Base-by-base conservation (phyloP, 2,329 filamentous ascomycete genomes). In the Lachnellula arida region DNA sequence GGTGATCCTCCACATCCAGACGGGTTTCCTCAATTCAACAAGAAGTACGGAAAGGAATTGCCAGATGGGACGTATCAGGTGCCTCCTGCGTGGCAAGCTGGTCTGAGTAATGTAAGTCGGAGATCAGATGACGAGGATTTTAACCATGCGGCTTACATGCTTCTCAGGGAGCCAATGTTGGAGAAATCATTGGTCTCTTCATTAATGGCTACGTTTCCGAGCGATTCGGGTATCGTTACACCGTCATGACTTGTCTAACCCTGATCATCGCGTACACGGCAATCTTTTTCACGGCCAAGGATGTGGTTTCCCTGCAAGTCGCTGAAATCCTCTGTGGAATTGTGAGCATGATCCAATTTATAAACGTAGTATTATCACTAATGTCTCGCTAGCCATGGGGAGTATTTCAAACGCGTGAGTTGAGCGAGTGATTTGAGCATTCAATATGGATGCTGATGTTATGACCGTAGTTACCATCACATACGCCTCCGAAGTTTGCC, bases 401-500 rank as follows among this genome's bases (percentile, higher is more conserved):
- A 47, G 70, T 75, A 11, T 76, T 75, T 61, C 71, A 73, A 57
- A 70, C 74, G 76, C 32, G 71, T 84, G 39, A 81, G 62, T 60
- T 19, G 12, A 37, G 34, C 8, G 5, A 7, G 42, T 32, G 14
- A 17, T n/a, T 2, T 6, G 15, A 23, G n/a, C 17, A 5, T 42
- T 7, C 8, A 4, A 40, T 8, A 39, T 42, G 7, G 5, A 23
- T 54, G 44, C 25, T 63, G 14, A 53, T 23, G 3, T 47, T 55
- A 2, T 15, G 22, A 5, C 25, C 53, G 3, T 46, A 64, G 61
- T 71, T 5, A 71, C 68, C 9, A 67, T 67, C 40, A 67, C 70
- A 12, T 72, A 72, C 49, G 70, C 70, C 8, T 77, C 76, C 32
- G 80, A 82, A 66, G 79, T 82, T 37, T 81, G 78, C 56, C 80